Base-by-base conservation (phyloP, 139 green algal genomes). In the Micractinium sp. region DNA sequence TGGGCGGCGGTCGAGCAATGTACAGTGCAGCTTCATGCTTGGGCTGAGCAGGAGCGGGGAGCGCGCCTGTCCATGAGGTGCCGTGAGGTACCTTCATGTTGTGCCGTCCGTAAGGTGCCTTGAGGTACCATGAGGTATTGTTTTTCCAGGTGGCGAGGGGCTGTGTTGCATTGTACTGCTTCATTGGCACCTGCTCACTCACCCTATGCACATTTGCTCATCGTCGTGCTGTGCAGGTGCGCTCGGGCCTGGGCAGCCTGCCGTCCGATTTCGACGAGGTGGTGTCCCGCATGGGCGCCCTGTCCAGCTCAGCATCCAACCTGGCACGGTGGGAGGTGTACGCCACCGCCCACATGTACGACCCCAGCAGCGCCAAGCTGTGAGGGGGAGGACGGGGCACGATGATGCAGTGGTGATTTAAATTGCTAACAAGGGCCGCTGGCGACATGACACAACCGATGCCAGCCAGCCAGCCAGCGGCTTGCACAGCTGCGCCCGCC, bases 291-390 rank as follows among this genome's bases (percentile, higher is more conserved):
- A 13, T 20, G 25, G 71, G 56, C 25, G 63, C 61, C 56, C 31
- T 85, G 71, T 12, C 29, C 53, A 69, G 20, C 69, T 38, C 74
- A 2, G 85, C 75, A 5, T 63, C 75, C 85, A 77, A 84, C 63
- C 77, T 75, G 39, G 27, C 76, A 3, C 67, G 39, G 38, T 93
- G 90, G 92, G 90, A 93, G 81, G 87, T 84, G 16, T 93, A 90
- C n/a, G 88, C 71, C 2, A 23, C 63, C 5, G 76, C 85, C 0
- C 75, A 87, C 66, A 93, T 93, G 91, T 93, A 82, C 67, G 39
- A 93, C 61, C 83, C 83, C 23, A 75, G 3, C 39, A 36, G 39
- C 60, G 36, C 87, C 76, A 88, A 89, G 47, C 87, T 92, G n/a
- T 92, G 81, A 92, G 47, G 47, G 47, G 47, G 47, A 56, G 47